Evolutionary conservation across 805 yeast genomes (phyloP).

Genomic region (Zygotorulaspora chibaensis): DNA sequence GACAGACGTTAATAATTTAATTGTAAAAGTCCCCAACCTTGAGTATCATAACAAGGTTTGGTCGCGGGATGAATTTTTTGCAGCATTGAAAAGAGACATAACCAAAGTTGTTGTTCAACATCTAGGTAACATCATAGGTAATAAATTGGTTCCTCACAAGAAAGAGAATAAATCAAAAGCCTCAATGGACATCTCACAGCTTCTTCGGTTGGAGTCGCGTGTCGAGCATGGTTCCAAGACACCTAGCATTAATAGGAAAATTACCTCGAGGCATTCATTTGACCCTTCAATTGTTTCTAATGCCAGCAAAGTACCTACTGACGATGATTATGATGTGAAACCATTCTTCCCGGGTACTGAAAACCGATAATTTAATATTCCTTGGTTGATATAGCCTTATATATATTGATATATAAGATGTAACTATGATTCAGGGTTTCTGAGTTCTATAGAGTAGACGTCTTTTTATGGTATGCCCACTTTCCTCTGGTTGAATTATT

Average conservation of each 20-base stretch:
- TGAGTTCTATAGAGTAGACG: too few species aligned
- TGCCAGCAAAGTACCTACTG: background rate
- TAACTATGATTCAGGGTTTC: too few species aligned
- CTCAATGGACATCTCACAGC: constrained; percentile 19
- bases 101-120: constrained; percentile 52
- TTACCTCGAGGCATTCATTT: constrained; percentile 2
- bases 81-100: constrained; percentile 52
- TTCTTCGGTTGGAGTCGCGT: constrained; percentile 15
- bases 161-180: constrained; percentile 32
- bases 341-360: constrained; percentile 14
- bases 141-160: constrained; percentile 49
- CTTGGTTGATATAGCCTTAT: background rate
- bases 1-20: constrained; percentile 54
- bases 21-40: constrained; percentile 48
- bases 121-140: constrained; percentile 57
- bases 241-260: background rate
- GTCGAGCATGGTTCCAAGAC: constrained; percentile 1
- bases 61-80: constrained; percentile 53
- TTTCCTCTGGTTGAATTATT: too few species aligned
- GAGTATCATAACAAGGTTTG: constrained; percentile 47
- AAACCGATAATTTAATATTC: background rate
- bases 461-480: too few species aligned
- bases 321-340: constrained; percentile 9
- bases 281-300: background rate
- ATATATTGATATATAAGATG: background rate